Percentiles rank a stretch among this genome's conserved stretches.
These are phyloP conservation scores for Myotisia sp. DNA, from an alignment of 2,329 filamentous ascomycete species.

Conservation along the genomic window DNA sequence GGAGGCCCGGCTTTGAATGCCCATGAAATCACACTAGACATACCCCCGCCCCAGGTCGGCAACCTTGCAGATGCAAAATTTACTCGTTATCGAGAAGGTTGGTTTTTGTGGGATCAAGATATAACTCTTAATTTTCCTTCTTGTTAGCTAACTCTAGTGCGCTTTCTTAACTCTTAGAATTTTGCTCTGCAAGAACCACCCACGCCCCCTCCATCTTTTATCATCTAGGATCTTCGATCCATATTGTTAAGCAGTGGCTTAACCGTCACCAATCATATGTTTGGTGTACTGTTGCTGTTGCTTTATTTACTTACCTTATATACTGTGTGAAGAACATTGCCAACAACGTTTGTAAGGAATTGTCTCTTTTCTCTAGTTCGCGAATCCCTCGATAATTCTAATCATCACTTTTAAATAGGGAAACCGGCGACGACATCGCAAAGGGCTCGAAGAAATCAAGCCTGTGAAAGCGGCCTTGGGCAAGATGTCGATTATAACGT, in stretches of 20 bases:
- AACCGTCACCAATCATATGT: constrained; percentile 1
- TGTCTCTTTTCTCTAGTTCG: too few relatives aligned
- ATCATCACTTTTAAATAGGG: background rate
- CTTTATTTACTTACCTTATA: constrained; percentile 2
- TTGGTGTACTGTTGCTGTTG: constrained; percentile 7
- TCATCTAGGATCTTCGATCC: constrained; percentile 3
- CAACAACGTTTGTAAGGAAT: too few relatives aligned
- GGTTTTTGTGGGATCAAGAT: constrained; percentile 1
- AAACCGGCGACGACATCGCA: background rate
- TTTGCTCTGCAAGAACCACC: constrained; percentile 11
- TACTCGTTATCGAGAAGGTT: constrained; percentile 11
- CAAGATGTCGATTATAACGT: constrained; percentile 42
- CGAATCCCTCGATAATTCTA: too few relatives aligned
- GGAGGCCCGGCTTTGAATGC: constrained; percentile 7
- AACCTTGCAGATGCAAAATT: constrained; percentile 10
- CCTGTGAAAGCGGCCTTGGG: constrained; percentile 18
- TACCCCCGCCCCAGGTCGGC: constrained; percentile 1
- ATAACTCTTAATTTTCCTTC: too few relatives aligned
- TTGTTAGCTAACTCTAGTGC: background rate
- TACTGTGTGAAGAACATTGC: constrained; percentile 8
- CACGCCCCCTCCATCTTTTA: constrained; percentile 1
- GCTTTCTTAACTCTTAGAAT: constrained; percentile 3
- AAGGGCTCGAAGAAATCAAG: constrained; percentile 5
- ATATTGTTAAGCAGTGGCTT: constrained; percentile 4
- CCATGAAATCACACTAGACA: constrained; percentile 6